Base-by-base conservation (phyloP, 164 flowering plant genomes). In the Nelumbo lutea region DNA sequence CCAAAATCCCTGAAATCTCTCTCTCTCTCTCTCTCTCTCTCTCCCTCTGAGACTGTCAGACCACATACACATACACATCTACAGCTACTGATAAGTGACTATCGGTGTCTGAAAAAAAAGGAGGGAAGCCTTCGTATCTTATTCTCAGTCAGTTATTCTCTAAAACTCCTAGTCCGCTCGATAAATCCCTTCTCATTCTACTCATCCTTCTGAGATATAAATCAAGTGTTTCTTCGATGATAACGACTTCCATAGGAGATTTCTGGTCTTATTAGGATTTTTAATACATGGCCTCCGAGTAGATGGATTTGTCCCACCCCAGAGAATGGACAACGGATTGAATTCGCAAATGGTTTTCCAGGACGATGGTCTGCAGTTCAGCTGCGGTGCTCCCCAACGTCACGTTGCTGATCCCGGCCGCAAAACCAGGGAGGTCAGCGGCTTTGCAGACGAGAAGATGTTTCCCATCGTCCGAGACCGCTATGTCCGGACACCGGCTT, bases 341-440 rank as follows among this genome's bases (percentile, higher is more conserved):
- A 81, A 70, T 71, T 63, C 88, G 3, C 90, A 80, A 72, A 79
- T 86, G 72, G 79, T 85, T 46, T 90, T 79, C 74, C 87, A 82
- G 56, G 89, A 82, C 44, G 86, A 83, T 9, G 39, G 62, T 67
- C 51, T 79, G 59, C 79, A 80, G 48, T 80, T 72, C 76, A 74
- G 59, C 48, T 70, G 80, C 73, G 65, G 66, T 3, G 65, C 61
- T 64, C 61, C 77, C 8, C 76, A 57, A 45, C 73, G 62, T 42
- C 60, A 15, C 10, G 78, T 66, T 43, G 77, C 71, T 9, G 86
- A 82, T n/a, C 75, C 86, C 8, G 83, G 73, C 9, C 82, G 85
- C 60, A 88, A 84, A 66, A 67, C 87, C 42, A 76, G 88, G 44
- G 80, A 79, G 15, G 75, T 79, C 55, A 64, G 78, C 68, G 80